phyloP scores from a whole-genome alignment of 2,329 filamentous ascomycete genomes.

The Monosporascus sp. region DNA sequence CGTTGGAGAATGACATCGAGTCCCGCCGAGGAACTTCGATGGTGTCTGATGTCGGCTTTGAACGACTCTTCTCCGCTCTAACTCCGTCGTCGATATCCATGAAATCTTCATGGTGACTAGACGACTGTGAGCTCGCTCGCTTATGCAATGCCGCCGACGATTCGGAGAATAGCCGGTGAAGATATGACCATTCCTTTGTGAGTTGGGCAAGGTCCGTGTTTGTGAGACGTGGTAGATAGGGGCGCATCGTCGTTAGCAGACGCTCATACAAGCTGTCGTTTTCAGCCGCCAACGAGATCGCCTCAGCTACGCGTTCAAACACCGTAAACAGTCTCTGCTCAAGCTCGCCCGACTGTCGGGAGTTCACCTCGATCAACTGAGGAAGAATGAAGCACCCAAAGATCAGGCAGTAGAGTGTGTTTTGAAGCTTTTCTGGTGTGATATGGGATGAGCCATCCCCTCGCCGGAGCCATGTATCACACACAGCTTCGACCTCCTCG shows the following conservation, averaged over 20 bases:
- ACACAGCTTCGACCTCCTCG: constrained; percentile 42
- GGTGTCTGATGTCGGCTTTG: constrained; percentile 30
- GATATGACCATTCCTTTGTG: constrained; percentile 31
- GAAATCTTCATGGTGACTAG: constrained; percentile 15
- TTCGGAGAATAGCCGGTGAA: constrained; percentile 39
- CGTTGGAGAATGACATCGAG: constrained; percentile 35
- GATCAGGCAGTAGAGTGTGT: constrained; percentile 44
- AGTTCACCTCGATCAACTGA: constrained; percentile 41
- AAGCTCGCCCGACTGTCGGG: constrained; percentile 43
- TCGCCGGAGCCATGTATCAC: constrained; percentile 41
- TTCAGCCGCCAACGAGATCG: constrained; percentile 39
- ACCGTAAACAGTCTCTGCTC: constrained; percentile 38
- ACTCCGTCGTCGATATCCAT: constrained; percentile 56
- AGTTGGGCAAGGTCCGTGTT: constrained; percentile 33
- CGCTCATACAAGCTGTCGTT: constrained; percentile 40
- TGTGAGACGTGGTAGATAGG: constrained; percentile 41
- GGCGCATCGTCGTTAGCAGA: constrained; percentile 39
- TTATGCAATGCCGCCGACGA: constrained; percentile 31
- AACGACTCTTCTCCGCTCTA: constrained; percentile 52
- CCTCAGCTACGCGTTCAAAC: constrained; percentile 34
- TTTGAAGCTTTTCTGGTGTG: constrained; percentile 48
- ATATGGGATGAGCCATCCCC: constrained; percentile 43
- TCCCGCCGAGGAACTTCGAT: constrained; percentile 43
- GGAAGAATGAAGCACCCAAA: constrained; percentile 42
- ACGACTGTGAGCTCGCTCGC: constrained; percentile 26